Conservation (phyloP, 78 protist genomes). For the Emiliania huxleyi region DNA sequence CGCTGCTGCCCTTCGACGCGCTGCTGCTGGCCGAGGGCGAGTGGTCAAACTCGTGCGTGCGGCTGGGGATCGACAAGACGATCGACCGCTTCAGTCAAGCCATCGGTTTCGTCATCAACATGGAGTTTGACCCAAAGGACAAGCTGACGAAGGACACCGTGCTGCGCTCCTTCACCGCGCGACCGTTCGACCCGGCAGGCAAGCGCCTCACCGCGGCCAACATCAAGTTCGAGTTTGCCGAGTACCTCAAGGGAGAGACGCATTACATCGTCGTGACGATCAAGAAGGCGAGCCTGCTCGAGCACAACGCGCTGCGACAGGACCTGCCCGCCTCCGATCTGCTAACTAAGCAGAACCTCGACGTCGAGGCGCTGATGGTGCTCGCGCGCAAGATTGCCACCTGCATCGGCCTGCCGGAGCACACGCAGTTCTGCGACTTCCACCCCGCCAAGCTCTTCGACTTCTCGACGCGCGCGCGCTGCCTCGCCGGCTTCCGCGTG, state of each 20-base stretch:
- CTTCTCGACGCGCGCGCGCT: background rate
- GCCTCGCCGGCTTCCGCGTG: background rate
- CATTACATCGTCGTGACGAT: background rate
- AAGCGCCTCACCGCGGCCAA: background rate
- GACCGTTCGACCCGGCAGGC: background rate
- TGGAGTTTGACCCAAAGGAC: background rate
- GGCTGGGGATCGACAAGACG: background rate
- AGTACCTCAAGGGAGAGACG: background rate
- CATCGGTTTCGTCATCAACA: background rate
- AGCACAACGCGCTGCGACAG: background rate
- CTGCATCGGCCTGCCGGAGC: background rate
- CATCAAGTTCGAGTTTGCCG: background rate
- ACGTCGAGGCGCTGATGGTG: background rate
- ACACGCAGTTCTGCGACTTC: background rate
- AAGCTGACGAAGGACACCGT: background rate
- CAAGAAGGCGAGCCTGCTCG: background rate
- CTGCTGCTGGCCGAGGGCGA: background rate
- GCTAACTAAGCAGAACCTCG: background rate
- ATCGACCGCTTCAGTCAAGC: background rate
- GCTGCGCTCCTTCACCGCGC: background rate
- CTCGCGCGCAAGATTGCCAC: background rate
- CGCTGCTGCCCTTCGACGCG: background rate
- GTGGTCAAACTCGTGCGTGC: background rate
- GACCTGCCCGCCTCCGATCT: background rate
- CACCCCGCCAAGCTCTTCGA: background rate